Evolutionary conservation across 805 yeast genomes (phyloP), one percentile per base, ranked within the genome.

Genomic region (Candida mattraensis): DNA sequence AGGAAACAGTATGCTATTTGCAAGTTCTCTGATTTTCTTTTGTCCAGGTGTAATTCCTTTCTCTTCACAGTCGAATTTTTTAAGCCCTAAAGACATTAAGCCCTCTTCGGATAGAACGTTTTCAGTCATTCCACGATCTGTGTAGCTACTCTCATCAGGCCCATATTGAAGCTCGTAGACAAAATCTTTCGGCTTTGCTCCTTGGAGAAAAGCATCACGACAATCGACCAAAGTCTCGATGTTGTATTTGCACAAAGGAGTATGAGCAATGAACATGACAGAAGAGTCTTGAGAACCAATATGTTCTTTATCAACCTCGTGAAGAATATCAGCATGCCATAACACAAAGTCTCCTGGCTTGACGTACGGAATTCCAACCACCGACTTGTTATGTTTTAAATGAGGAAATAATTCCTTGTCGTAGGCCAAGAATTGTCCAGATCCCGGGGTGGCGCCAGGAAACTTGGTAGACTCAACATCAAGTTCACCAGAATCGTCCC

Each of bases 291-390:
- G 18, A 3, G 27, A 23, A 6, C 71, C 72, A 12, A 33, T 37
- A 35, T 64, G 70, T 5, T 45, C 54, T 16, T 53, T 47, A 31
- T 68, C 72, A 18, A 68, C 69, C 14, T 64, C 62, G 39, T 69
- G 74, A 9, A 61, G 54, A 22, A 57, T 30, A 43, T 68, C 74
- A 36, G 64, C 55, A 36, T 69, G 74, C 72, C 72, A 68, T 28
- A 62, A 60, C 1, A 68, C 68, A 40, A 51, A 61, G 43, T 67
- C 71, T 5, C 73, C 73, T 6, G 67, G 58, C 3, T 56, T 37
- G n/a, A 67, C 68, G 12, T 52, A 44, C 5, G 74, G 72, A 24
- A 67, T 49, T 1, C 60, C 45, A 9, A 58, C 54, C 54, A 68
- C 61, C 3, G 60, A 40, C n/a, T 46, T 40, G 1, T 44, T 40